phyloP scores from a whole-genome alignment of 352 stramenopile species.

The Globisporangium yorkense region DNA sequence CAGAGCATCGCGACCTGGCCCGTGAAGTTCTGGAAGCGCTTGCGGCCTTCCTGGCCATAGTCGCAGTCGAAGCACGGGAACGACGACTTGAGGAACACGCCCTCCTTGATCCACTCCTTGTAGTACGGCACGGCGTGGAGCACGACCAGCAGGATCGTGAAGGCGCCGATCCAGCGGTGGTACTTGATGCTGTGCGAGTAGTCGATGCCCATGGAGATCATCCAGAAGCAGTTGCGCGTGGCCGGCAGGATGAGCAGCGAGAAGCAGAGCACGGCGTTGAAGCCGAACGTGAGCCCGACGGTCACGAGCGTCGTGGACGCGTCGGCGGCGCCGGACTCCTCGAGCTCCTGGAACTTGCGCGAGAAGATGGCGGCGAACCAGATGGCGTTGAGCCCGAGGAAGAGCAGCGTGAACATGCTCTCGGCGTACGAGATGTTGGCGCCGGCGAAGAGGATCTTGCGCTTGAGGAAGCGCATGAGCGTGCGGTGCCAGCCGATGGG shows the following conservation, averaged over 20 bases:
- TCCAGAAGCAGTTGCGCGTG: slow-evolving; percentile 79
- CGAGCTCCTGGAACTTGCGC: slow-evolving; percentile 47
- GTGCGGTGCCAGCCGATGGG: slow-evolving; percentile 64
- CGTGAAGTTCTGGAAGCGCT: slow-evolving; percentile 68
- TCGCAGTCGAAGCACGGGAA: slow-evolving; percentile 73
- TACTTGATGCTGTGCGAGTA: slow-evolving; percentile 87
- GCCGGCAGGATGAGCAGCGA: slow-evolving; percentile 55
- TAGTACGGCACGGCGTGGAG: slow-evolving; percentile 72
- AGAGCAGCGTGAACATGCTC: slow-evolving; percentile 57
- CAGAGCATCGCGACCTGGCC: slow-evolving; percentile 64
- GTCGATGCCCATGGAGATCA: slow-evolving; percentile 77
- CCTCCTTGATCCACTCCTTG: slow-evolving; percentile 51
- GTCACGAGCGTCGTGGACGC: slow-evolving; percentile 34
- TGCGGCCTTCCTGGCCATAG: slow-evolving; percentile 54
- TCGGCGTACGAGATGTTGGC: slow-evolving; percentile 81
- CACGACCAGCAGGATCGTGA: slow-evolving; percentile 59
- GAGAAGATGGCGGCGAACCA: slow-evolving; percentile 80
- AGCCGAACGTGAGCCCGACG: slow-evolving; percentile 61
- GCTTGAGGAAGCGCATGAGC: slow-evolving; percentile 76
- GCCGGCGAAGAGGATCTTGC: slow-evolving; percentile 60
- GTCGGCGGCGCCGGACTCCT: slow-evolving; percentile 42
- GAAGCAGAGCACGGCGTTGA: slow-evolving; percentile 70
- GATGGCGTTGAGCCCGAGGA: slow-evolving; percentile 71
- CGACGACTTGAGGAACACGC: slow-evolving; percentile 42
- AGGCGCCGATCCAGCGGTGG: slow-evolving; percentile 79